phyloP scores from a whole-genome alignment of 2,329 filamentous ascomycete genomes.

The Trichophyton equinum region DNA sequence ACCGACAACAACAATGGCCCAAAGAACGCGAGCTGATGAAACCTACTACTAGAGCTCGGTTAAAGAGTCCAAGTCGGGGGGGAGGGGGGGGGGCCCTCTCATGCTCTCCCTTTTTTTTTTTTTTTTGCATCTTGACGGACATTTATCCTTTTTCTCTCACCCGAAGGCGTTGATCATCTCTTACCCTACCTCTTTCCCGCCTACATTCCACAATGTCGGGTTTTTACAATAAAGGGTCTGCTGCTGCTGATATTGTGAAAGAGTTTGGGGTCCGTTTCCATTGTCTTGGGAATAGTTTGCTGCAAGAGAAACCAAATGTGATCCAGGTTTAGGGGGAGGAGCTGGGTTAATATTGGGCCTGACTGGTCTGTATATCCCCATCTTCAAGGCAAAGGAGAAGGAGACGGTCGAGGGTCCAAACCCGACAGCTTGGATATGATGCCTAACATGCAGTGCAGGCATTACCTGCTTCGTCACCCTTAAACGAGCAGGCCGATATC shows the following conservation, averaged over 20 bases:
- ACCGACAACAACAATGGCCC: background rate
- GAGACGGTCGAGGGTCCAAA: background rate
- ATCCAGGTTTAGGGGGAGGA: background rate
- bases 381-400: background rate
- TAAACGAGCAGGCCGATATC: background rate
- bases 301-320: background rate
- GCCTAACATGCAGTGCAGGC: constrained; percentile 1
- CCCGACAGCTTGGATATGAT: background rate
- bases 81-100: too few relatives aligned
- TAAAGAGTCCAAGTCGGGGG: background rate
- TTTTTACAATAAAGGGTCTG: background rate
- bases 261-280: constrained; percentile 1
- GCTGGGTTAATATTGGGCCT: background rate
- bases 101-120: background rate
- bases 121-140: background rate
- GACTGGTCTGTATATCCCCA: background rate
- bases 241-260: background rate
- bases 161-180: background rate
- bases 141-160: background rate
- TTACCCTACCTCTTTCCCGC: background rate
- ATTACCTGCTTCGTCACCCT: background rate
- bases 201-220: background rate
- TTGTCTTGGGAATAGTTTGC: background rate
- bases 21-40: background rate
- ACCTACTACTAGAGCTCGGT: background rate